Conservation (phyloP, 2,329 filamentous ascomycete species). For the Colletotrichum sp. region DNA sequence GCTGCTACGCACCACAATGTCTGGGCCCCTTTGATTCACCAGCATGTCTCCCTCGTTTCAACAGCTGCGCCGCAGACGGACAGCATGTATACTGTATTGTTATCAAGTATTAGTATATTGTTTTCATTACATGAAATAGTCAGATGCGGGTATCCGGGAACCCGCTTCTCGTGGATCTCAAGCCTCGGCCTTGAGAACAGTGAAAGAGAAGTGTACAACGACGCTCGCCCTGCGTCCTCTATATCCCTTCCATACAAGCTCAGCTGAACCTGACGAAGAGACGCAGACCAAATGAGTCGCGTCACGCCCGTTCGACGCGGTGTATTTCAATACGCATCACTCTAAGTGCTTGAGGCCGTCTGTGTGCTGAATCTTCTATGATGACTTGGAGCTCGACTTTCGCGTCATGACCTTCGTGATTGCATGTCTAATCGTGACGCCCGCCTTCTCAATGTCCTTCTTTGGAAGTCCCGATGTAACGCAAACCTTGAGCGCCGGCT, state of each 20-base stretch:
- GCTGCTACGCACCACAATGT: background rate
- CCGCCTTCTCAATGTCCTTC: constrained; percentile 96
- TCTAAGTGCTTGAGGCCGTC: constrained; percentile 21
- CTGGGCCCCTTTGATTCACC: background rate
- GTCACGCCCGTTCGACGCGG: background rate
- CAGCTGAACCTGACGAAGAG: background rate
- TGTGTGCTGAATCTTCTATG: background rate
- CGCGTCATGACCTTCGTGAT: constrained; percentile 88
- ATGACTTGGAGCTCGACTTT: constrained; percentile 51
- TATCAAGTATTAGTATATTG: constrained; percentile 6
- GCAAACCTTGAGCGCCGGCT: constrained; percentile 89
- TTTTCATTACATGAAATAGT: background rate
- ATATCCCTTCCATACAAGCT: background rate
- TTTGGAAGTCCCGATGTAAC: constrained; percentile 85
- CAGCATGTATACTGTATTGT: background rate
- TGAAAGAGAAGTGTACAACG: background rate
- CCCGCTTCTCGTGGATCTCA: background rate
- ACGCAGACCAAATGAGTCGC: background rate
- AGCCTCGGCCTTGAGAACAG: background rate
- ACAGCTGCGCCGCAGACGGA: background rate
- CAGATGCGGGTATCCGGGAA: background rate
- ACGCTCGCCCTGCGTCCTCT: background rate
- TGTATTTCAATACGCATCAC: background rate
- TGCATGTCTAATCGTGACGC: constrained; percentile 84
- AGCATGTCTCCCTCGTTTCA: background rate